Percentiles rank a stretch among this genome's conserved stretches.
phyloP scores from a whole-genome alignment of 2,329 filamentous ascomycete genomes.

The Bipolaris gigantea region DNA sequence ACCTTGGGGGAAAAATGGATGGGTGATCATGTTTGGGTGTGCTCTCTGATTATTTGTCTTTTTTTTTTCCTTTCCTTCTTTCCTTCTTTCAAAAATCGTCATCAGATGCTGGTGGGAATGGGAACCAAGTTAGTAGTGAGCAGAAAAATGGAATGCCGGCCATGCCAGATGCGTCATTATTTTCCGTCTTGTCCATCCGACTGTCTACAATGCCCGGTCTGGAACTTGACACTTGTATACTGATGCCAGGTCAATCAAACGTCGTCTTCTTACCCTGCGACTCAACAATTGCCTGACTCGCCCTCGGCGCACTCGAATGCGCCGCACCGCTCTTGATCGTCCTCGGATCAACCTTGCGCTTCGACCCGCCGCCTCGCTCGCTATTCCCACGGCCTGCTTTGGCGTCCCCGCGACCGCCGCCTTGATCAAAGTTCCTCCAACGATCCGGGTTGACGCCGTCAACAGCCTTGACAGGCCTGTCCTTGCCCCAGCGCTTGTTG shows the following conservation, averaged over 20 bases:
- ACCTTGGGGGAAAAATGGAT: too few relatives aligned
- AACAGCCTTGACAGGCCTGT: slow-evolving; percentile 46
- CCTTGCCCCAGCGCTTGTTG: slow-evolving; percentile 90
- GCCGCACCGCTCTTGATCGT: slow-evolving; percentile 50
- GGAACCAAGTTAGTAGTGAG: too few relatives aligned
- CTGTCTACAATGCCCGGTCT: slow-evolving; percentile 48
- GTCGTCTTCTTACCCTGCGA: slow-evolving; percentile 77
- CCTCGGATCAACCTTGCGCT: slow-evolving; percentile 49
- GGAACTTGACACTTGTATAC: background rate
- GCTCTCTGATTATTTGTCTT: too few relatives aligned
- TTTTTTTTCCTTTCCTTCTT: too few relatives aligned
- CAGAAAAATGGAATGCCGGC: too few relatives aligned
- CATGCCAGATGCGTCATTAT: background rate
- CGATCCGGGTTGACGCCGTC: slow-evolving; percentile 42
- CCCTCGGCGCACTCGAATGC: slow-evolving; percentile 57
- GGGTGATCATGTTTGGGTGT: too few relatives aligned
- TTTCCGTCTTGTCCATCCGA: background rate
- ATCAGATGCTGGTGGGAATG: too few relatives aligned
- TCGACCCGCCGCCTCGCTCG: slow-evolving; percentile 34
- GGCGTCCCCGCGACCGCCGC: slow-evolving; percentile 27
- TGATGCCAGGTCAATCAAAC: slow-evolving; percentile 61
- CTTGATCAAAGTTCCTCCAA: slow-evolving; percentile 33
- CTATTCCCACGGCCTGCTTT: slow-evolving; percentile 35
- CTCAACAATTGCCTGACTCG: slow-evolving; percentile 79
- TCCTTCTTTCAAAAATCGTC: too few relatives aligned